phyloP scores from a whole-genome alignment of 345 rosid genomes.

The Sapria himalayana region DNA sequence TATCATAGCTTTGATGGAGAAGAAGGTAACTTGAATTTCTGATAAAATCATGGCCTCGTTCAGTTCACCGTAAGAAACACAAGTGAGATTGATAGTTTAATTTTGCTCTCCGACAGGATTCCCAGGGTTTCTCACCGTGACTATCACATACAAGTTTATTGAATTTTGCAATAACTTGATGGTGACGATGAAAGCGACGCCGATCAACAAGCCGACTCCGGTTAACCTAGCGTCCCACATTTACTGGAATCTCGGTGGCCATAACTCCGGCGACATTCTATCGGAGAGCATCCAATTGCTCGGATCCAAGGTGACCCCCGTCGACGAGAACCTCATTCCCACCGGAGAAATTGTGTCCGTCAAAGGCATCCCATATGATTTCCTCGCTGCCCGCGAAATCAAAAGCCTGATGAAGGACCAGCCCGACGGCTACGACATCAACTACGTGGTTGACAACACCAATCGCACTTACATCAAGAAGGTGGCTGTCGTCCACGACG shows the following conservation, averaged over 20 bases:
- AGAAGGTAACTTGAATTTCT: constrained; percentile 22
- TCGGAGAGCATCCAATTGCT: constrained; percentile 34
- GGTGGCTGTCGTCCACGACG: constrained; percentile 34
- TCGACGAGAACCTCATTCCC: constrained; percentile 52
- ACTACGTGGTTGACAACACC: constrained; percentile 29
- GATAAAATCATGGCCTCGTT: not conserved
- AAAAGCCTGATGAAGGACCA: constrained; percentile 27
- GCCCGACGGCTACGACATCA: constrained; percentile 56
- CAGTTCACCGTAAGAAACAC: too few species aligned
- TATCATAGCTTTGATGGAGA: constrained; percentile 51
- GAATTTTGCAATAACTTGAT: constrained; percentile 25
- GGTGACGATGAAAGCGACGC: constrained; percentile 36
- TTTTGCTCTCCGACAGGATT: constrained; percentile 24
- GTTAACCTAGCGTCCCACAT: constrained; percentile 62
- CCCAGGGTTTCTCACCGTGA: constrained; percentile 43
- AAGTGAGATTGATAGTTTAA: not conserved
- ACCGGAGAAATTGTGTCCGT: constrained; percentile 27
- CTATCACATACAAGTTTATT: constrained; percentile 39
- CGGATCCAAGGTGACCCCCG: constrained; percentile 36
- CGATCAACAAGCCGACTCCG: constrained; percentile 37
- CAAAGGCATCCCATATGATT: constrained; percentile 44
- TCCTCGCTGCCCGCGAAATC: constrained; percentile 23
- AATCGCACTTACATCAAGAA: constrained; percentile 18
- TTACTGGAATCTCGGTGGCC: constrained; percentile 70
- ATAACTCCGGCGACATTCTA: constrained; percentile 43